These are phyloP conservation scores for Tolypocladium tundrense DNA, from an alignment of 2,329 filamentous ascomycete genomes.

Conservation along the genomic window DNA sequence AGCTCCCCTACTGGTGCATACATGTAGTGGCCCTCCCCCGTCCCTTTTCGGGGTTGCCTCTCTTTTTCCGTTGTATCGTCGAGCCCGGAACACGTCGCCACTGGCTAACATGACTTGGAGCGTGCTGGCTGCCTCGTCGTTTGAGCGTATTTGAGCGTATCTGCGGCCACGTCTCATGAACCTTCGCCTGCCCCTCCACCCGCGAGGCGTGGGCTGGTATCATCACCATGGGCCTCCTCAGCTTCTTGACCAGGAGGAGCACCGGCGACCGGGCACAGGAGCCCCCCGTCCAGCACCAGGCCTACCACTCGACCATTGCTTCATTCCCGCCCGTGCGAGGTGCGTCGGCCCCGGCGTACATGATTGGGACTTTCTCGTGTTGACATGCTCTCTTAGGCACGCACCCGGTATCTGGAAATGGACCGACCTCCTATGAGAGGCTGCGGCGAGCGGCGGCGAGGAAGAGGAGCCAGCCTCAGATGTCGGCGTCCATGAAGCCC, in stretches of 20 bases:
- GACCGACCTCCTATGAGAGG: not conserved
- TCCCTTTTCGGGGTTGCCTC: not conserved
- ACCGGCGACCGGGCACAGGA: not conserved
- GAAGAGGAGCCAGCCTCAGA: not conserved
- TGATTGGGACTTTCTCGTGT: not conserved
- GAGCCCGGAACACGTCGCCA: not conserved
- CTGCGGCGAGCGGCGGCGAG: not conserved
- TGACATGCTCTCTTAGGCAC: not conserved
- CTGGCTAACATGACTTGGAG: not conserved
- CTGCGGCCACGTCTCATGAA: not conserved
- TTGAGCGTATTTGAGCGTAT: not conserved
- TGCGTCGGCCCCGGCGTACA: not conserved
- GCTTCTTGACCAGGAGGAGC: constrained; percentile 1
- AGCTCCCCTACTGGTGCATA: not conserved
- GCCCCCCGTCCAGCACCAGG: not conserved
- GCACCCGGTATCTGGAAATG: not conserved
- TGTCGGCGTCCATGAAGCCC: not conserved
- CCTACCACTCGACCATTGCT: not conserved
- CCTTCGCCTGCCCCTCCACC: not conserved
- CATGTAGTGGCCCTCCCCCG: not conserved
- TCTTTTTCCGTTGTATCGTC: not conserved
- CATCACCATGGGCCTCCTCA: constrained; percentile 2
- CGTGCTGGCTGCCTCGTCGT: not conserved
- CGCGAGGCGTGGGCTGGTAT: not conserved
- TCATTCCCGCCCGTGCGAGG: not conserved